Evolutionary conservation across 805 yeast genomes (phyloP).

Genomic region (Hanseniaspora guilliermondii): DNA sequence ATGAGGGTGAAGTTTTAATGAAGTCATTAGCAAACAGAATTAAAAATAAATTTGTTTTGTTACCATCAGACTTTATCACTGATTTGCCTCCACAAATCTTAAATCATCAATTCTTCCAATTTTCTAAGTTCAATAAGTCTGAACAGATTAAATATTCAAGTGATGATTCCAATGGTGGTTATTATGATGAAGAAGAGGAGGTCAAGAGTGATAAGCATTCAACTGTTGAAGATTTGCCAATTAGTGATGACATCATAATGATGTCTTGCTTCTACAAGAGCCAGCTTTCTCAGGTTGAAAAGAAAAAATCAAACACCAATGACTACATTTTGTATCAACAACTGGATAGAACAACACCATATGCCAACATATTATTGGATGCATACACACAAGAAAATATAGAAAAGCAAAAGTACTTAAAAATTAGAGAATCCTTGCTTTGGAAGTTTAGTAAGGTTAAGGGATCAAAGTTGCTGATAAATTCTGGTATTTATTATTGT

Average conservation of each 20-base stretch:
- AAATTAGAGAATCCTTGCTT: conserved; percentile 70
- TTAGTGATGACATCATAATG: conserved; percentile 10
- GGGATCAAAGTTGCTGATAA: conserved; percentile 63
- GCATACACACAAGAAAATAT: conserved; percentile 56
- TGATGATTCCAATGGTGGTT: neutral
- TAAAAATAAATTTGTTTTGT: conserved; percentile 51
- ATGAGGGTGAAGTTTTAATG: conserved; percentile 53
- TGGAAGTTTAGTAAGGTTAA: conserved; percentile 77
- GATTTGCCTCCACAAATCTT: conserved; percentile 83
- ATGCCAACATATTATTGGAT: conserved; percentile 52
- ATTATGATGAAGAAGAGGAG: conserved; percentile 4
- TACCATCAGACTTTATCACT: conserved; percentile 91
- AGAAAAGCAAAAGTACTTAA: conserved; percentile 56
- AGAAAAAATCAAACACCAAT: conserved; percentile 11
- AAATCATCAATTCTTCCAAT: conserved; percentile 69
- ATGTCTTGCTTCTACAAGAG: conserved; percentile 13
- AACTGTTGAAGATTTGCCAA: neutral
- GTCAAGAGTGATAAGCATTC: neutral
- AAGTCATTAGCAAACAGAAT: conserved; percentile 33
- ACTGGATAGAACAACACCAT: conserved; percentile 51
- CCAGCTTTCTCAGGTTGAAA: conserved; percentile 11
- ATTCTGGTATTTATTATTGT: conserved; percentile 61
- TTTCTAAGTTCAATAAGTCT: conserved; percentile 40
- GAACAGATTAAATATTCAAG: conserved; percentile 32
- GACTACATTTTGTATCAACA: conserved; percentile 16